phyloP scores from a whole-genome alignment of 2,329 filamentous ascomycete genomes.

The Claviceps paspali region DNA sequence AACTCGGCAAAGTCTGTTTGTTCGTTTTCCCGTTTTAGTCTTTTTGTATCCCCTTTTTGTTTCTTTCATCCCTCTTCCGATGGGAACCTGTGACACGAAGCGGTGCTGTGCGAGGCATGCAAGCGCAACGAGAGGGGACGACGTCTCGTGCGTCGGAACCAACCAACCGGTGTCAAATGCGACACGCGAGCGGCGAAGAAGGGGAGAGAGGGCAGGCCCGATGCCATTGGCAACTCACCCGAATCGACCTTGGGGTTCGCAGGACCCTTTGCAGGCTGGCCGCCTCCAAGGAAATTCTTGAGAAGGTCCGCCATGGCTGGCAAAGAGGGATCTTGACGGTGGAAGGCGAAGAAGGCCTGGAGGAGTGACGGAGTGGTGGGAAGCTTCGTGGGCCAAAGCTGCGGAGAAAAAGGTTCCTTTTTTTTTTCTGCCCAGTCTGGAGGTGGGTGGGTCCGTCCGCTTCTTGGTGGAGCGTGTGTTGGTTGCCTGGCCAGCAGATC shows the following conservation, averaged over 20 bases:
- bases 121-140: too few relatives aligned
- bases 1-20: slow-evolving; percentile 82
- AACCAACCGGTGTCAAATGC: neutral
- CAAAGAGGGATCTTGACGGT: slow-evolving; percentile 8
- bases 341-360: slow-evolving; percentile 4
- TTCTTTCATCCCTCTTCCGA: too few relatives aligned
- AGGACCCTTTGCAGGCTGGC: slow-evolving; percentile 33
- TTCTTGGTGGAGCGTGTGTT: neutral
- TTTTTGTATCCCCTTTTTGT: too few relatives aligned
- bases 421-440: slow-evolving; percentile 2
- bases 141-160: too few relatives aligned
- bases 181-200: neutral
- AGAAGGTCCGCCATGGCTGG: slow-evolving; percentile 41
- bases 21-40: too few relatives aligned
- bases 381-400: too few relatives aligned
- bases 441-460: slow-evolving; percentile 6
- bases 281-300: slow-evolving; percentile 55
- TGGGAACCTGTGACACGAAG: too few relatives aligned
- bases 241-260: slow-evolving; percentile 39
- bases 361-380: too few relatives aligned
- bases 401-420: slow-evolving; percentile 5
- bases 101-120: too few relatives aligned
- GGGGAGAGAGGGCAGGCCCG: neutral
- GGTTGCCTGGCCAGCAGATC: slow-evolving; percentile 8
- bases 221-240: slow-evolving; percentile 33